Conservation (phyloP, 2,329 filamentous ascomycete species). For the Ascochyta pisi region DNA sequence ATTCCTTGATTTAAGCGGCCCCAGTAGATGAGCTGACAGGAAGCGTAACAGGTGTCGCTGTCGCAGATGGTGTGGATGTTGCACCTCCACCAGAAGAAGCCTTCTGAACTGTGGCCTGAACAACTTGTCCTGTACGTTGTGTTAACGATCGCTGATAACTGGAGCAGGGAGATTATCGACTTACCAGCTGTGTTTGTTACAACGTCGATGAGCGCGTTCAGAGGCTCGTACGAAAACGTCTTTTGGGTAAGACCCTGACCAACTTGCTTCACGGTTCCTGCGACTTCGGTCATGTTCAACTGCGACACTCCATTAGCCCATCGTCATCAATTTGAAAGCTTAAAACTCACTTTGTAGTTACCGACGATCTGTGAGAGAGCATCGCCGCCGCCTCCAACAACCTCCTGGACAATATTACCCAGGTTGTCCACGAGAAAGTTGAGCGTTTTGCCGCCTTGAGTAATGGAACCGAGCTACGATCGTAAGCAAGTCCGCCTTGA, state of each 20-base stretch:
- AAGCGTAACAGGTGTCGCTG: slow-evolving; percentile 41
- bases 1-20: slow-evolving; percentile 17
- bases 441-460: slow-evolving; percentile 61
- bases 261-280: slow-evolving; percentile 43
- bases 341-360: slow-evolving; percentile 54
- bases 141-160: background rate
- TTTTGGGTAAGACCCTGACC: slow-evolving; percentile 56
- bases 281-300: slow-evolving; percentile 64
- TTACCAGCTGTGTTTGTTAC: slow-evolving; percentile 58
- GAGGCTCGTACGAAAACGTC: slow-evolving; percentile 59
- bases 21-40: slow-evolving; percentile 36
- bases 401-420: slow-evolving; percentile 68
- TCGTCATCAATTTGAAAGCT: background rate
- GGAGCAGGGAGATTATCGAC: background rate
- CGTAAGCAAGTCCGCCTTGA: background rate
- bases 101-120: slow-evolving; percentile 57
- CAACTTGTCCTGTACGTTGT: slow-evolving; percentile 56
- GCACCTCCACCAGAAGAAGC: slow-evolving; percentile 27
- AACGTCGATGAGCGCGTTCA: slow-evolving; percentile 62
- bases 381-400: slow-evolving; percentile 55
- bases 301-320: slow-evolving; percentile 5
- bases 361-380: slow-evolving; percentile 63
- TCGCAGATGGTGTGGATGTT: slow-evolving; percentile 31
- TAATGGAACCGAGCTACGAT: slow-evolving; percentile 60
- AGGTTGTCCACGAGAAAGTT: slow-evolving; percentile 67